phyloP scores from a whole-genome alignment of 768 basidiomycete genomes.

The Hortiboletus campestris region DNA sequence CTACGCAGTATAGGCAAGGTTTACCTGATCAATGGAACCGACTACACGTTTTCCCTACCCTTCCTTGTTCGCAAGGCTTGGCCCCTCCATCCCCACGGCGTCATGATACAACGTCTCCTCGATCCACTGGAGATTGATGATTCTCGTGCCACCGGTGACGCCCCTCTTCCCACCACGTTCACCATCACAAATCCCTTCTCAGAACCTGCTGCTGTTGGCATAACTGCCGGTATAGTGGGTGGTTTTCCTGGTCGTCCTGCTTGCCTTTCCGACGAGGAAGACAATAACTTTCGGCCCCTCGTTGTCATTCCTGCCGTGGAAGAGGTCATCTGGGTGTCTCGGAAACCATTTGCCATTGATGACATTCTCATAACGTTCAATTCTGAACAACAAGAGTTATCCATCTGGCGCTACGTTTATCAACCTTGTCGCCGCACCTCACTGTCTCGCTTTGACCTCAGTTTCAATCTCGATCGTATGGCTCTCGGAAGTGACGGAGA shows the following conservation, averaged over 20 bases:
- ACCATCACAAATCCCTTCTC: constrained; percentile 74
- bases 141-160: constrained; percentile 61
- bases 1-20: constrained; percentile 72
- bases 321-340: constrained; percentile 61
- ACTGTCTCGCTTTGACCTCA: constrained; percentile 52
- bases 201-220: constrained; percentile 69
- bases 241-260: constrained; percentile 34
- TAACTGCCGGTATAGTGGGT: constrained; percentile 60
- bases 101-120: constrained; percentile 73
- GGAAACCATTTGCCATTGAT: constrained; percentile 39
- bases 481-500: constrained; percentile 53
- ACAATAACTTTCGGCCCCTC: constrained; percentile 48
- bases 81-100: constrained; percentile 75
- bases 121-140: constrained; percentile 67
- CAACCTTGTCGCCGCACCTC: constrained; percentile 44
- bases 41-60: constrained; percentile 77
- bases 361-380: constrained; percentile 61
- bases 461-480: constrained; percentile 66
- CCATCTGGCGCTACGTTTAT: constrained; percentile 74
- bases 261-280: constrained; percentile 53
- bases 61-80: constrained; percentile 79
- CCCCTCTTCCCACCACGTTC: constrained; percentile 76
- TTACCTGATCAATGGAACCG: constrained; percentile 65
- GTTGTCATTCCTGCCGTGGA: constrained; percentile 61
- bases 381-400: constrained; percentile 48